These are phyloP conservation scores for Fusarium hostae DNA, from an alignment of 2,329 filamentous ascomycete genomes.

Conservation along the genomic window DNA sequence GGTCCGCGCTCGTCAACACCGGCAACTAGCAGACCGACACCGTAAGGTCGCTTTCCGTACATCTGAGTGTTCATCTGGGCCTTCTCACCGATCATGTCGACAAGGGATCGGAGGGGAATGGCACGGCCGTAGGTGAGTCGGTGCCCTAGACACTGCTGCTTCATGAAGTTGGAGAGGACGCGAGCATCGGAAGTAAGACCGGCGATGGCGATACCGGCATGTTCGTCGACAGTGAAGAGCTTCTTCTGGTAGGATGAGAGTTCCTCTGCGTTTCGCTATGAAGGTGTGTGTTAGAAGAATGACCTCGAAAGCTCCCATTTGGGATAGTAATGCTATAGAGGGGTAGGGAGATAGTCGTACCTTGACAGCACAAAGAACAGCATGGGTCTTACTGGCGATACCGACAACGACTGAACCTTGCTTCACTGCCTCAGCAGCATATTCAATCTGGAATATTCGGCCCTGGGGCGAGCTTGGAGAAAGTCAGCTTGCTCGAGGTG, in stretches of 20 bases:
- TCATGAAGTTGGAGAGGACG: constrained; percentile 99
- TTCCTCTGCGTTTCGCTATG: constrained; percentile 96
- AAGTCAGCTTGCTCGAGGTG: constrained; percentile 41
- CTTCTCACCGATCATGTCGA: constrained; percentile 92
- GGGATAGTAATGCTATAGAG: constrained; percentile 16
- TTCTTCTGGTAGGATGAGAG: constrained; percentile 99
- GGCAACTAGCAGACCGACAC: constrained; percentile 90
- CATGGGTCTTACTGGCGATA: constrained; percentile 97
- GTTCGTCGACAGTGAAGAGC: constrained; percentile 94
- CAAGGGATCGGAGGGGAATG: constrained; percentile 89
- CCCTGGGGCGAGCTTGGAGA: constrained; percentile 89
- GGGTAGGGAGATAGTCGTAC: constrained; percentile 59
- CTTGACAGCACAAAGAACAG: constrained; percentile 96
- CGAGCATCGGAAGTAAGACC: constrained; percentile 97
- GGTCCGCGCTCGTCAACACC: constrained; percentile 94
- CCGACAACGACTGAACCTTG: constrained; percentile 98
- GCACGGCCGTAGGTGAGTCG: constrained; percentile 95
- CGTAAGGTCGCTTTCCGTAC: constrained; percentile 96
- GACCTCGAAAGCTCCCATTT: constrained; percentile 1
- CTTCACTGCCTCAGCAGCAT: constrained; percentile 98
- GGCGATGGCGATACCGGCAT: constrained; percentile 94
- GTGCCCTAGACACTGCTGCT: constrained; percentile 95
- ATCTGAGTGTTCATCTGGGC: constrained; percentile 98
- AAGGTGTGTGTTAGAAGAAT: constrained; percentile 13
- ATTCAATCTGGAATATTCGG: constrained; percentile 99